Base-by-base conservation (phyloP, 257 asterid genomes). In the Fraxinus pennsylvanica region DNA sequence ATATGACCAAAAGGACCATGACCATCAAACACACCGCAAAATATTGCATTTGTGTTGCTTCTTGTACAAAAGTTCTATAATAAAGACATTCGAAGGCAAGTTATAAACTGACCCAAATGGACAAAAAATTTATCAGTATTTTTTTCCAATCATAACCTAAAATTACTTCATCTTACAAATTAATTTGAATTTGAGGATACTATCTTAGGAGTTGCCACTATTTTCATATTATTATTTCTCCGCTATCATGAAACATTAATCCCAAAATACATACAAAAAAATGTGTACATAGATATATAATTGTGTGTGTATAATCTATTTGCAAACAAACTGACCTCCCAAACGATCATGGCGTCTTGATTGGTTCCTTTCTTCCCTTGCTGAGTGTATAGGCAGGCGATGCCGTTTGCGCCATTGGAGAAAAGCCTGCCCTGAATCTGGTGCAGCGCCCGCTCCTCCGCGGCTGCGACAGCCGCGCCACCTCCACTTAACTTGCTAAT, bases 1-100 rank as follows among this genome's bases (percentile, higher is more conserved):
- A 92, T 86, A 86, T 95, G 99, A 59, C 98, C 99, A 76, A 89
- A 91, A 45, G 99, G 99, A 68, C 99, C 99, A 68, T 95, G 99
- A 13, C 99, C 99, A 82, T 95, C 99, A 76, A 91, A 95, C 71
- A 95, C 98, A 82, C 98, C 99, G 78, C 99, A 95, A 73, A 95
- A 91, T 0, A 89, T 90, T 35, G 96, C 87, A 54, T 74, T 83
- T 15, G 80, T 74, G 41, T 85, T 88, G 41, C 84, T 83, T 78
- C 92, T 87, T 78, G 89, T 78, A 43, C 89, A 87, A 84, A 90
- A 95, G 86, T 92, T 89, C 99, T 95, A 80, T 81, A 68, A 86
- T 63, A 82, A 79, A 91, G 87, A 90, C 87, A 89, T 84, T 81
- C 82, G 87, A 90, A 88, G 84, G 17, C 89, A 89, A 89, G 84